phyloP scores from a whole-genome alignment of 768 basidiomycete species.

The Tricholoma sp. region DNA sequence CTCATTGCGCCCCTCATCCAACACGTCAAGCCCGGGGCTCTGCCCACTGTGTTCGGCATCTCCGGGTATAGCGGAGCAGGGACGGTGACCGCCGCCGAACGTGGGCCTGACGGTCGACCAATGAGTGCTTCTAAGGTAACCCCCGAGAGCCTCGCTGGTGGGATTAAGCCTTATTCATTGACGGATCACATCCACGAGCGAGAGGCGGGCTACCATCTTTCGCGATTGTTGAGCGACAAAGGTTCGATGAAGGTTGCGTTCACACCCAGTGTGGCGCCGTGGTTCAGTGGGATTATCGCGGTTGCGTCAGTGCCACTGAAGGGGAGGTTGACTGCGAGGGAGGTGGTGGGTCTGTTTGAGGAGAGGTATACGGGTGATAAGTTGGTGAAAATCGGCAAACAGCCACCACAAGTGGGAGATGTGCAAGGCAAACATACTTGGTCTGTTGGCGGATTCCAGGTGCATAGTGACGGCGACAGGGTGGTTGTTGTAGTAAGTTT shows the following conservation, averaged over 20 bases:
- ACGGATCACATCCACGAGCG: conserved; percentile 99
- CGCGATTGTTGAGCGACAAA: conserved; percentile 42
- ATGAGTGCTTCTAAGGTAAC: conserved; percentile 78
- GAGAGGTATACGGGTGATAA: conserved; percentile 71
- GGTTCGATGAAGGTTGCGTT: conserved; percentile 64
- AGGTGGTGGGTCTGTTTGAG: conserved; percentile 70
- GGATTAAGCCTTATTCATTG: conserved; percentile 79
- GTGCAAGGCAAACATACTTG: conserved; percentile 84
- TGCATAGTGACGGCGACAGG: conserved; percentile 81
- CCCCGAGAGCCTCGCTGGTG: conserved; percentile 67
- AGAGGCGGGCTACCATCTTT: conserved; percentile 84
- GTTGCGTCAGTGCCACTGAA: conserved; percentile 79
- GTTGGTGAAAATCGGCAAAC: conserved; percentile 62
- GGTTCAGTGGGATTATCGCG: conserved; percentile 96
- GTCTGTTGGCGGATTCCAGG: conserved; percentile 90
- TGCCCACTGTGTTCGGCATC: conserved; percentile 86
- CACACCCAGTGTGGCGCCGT: conserved; percentile 81
- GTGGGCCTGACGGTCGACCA: conserved; percentile 63
- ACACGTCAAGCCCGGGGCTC: conserved; percentile 52
- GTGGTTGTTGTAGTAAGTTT: conserved; percentile 86
- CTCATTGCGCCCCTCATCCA: conserved; percentile 85
- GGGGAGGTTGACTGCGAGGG: conserved; percentile 59
- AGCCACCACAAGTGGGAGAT: conserved; percentile 69
- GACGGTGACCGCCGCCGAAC: conserved; percentile 66
- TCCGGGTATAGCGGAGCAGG: conserved; percentile 97